Base-by-base conservation (phyloP, 208 protist species). In the Angomonas deanei region DNA sequence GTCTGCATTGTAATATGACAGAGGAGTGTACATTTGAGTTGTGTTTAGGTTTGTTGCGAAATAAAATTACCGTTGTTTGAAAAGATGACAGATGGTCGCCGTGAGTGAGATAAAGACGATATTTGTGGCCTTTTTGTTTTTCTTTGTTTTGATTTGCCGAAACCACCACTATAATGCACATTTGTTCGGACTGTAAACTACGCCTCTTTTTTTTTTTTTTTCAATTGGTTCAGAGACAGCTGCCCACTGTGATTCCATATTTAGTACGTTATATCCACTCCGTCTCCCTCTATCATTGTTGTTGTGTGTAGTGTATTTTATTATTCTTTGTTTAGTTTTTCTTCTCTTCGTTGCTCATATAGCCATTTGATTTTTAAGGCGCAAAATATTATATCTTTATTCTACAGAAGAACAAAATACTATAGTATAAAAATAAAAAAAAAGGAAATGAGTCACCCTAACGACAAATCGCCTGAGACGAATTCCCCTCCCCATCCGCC, bases 1-100 rank as follows among this genome's bases (percentile, higher is more conserved):
- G 72, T 21, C 39, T 83, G 17, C 76, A 81, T 31, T 79, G 66
- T 52, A 64, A 63, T 55, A 76, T 76, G 70, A 66, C 74, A 5
- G 28, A 61, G 0, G 64, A 58, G 17, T 27, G 65, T 32, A 55
- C 55, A 36, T 2, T 70, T 23, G 32, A 6, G 21, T 28, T 19
- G 31, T 70, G 54, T 59, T 3, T 63, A 15, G 26, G n/a, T 24
- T 39, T 64, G 33, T 50, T 70, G 8, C 56, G 33, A 23, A 23
- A 31, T n/a, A 32, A 30, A 4, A 19, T 38, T 5, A 34, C 24
- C 13, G 3, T 24, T 8, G 8, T n/a, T 8, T n/a, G 34, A 42
- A 42, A 15, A 42, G 15, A 42, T 15, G 15, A 42, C 8, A n/a
- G 34, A 42, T n/a, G 8, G 34, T n/a, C n/a, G n/a, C n/a, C n/a